Base-by-base conservation (phyloP, 129 eudicot species). In the Deinandra increscens region DNA sequence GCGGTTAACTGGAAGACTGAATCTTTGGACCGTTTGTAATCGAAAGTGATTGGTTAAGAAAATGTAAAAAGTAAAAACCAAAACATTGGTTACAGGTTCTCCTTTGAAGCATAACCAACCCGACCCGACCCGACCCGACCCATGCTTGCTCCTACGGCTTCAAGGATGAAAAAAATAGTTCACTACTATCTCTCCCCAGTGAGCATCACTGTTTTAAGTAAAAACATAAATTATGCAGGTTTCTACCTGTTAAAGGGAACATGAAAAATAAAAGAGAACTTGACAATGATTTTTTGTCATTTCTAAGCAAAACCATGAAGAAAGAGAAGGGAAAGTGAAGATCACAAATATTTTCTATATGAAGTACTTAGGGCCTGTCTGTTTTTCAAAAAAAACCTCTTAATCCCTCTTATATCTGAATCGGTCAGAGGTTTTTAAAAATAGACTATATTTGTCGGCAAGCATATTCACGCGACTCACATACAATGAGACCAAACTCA, bases 161-260 rank as follows among this genome's bases (percentile, higher is more conserved):
- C 34, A 49, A 49, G 0, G 36, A 22, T 20, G 0, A 19, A 20
- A 54, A 23, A 20, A 26, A 56, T 11, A 0, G 61, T 39, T 53
- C 20, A 26, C 50, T 14, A 13, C 18, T 0, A 13, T 66, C 56
- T 56, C 23, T 41, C 46, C 34, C 22, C 54, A 7, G 14, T 4
- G 11, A 39, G 42, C 36, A 1, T 49, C 56, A 46, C 13, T 6
- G 15, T 44, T 15, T 49, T 5, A 10, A 3, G 38, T 55, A 26
- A 22, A 41, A 18, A 13, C 36, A 6, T 46, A 31, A 19, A 41
- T 14, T 13, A 23, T 66, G 42, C 77, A 84, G 96, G 81, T 84
- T 50, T 80, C 29, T 82, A 9, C 85, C 94, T 11, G 86, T 90
- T 29, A 77, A 79, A 76, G 78, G 56, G n/a, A 86, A 89, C 81